These are phyloP conservation scores for Oryza meridionalis DNA, from an alignment of 176 grass and related monocot genomes.

Conservation along the genomic window DNA sequence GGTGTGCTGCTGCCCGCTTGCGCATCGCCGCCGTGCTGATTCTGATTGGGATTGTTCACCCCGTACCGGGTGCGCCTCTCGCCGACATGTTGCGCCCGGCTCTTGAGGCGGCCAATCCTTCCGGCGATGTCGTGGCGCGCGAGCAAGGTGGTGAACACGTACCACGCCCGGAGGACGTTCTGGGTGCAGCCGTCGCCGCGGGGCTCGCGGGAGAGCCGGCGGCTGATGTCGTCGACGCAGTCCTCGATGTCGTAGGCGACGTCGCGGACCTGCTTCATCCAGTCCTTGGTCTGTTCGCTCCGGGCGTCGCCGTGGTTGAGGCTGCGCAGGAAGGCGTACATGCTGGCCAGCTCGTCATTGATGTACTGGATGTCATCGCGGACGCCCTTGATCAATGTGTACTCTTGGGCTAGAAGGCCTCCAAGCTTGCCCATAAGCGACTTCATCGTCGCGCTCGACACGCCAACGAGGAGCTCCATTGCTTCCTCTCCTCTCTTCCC, in stretches of 20 bases:
- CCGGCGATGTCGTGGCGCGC: neutral
- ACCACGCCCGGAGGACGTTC: neutral
- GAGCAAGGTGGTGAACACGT: neutral
- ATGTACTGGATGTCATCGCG: too few relatives aligned
- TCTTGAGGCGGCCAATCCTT: neutral
- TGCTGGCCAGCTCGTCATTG: too few relatives aligned
- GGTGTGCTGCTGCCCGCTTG: too few relatives aligned
- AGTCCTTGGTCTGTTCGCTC: neutral
- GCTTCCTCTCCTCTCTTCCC: too few relatives aligned
- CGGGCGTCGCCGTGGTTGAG: too few relatives aligned
- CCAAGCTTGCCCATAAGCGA: too few relatives aligned
- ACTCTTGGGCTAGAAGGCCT: too few relatives aligned
- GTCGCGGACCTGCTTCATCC: slow-evolving; percentile 1
- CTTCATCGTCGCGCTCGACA: too few relatives aligned
- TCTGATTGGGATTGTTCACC: neutral
- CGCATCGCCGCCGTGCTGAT: too few relatives aligned
- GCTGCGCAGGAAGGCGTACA: too few relatives aligned
- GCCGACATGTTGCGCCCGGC: neutral
- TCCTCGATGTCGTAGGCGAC: slow-evolving; percentile 12
- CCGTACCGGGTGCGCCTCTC: neutral
- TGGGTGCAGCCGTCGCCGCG: neutral
- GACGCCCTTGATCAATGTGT: too few relatives aligned
- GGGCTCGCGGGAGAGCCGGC: neutral
- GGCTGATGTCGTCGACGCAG: neutral
- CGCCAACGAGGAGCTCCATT: too few relatives aligned